phyloP scores from a whole-genome alignment of 2,329 filamentous ascomycete genomes.

The Helotiales sp. region DNA sequence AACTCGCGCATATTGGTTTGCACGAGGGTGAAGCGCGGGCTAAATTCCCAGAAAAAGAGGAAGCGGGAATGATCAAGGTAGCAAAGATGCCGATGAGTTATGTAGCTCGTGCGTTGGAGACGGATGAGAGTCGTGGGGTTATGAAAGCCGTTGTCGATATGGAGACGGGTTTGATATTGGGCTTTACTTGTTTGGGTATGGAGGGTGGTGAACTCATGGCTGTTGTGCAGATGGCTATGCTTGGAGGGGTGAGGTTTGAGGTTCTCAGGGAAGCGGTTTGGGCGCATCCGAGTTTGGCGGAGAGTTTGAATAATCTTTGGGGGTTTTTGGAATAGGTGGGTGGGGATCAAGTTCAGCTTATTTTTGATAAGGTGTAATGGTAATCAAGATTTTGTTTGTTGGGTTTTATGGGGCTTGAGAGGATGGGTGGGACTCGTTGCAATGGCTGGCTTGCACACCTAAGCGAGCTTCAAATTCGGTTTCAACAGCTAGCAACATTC shows the following conservation, averaged over 20 bases:
- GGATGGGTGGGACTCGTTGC: no score
- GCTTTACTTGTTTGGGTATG: constrained; percentile 56
- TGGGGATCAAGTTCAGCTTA: no score
- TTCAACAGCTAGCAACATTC: no score
- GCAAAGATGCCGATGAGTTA: constrained; percentile 58
- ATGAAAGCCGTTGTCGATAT: constrained; percentile 58
- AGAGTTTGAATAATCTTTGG: constrained; percentile 58
- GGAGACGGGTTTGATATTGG: constrained; percentile 54
- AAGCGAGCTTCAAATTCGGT: no score
- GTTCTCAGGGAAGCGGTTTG: constrained; percentile 53
- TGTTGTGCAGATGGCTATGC: constrained; percentile 58
- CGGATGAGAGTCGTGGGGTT: constrained; percentile 55
- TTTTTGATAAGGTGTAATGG: no score
- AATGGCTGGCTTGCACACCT: no score
- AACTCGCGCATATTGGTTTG: constrained; percentile 57
- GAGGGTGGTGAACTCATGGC: constrained; percentile 60
- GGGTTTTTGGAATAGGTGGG: constrained; percentile 46
- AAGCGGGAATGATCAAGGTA: constrained; percentile 45
- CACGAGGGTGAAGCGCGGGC: constrained; percentile 48
- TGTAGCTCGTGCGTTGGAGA: constrained; percentile 57
- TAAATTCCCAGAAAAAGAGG: constrained; percentile 38
- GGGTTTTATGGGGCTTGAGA: no score
- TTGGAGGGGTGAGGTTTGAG: constrained; percentile 52
- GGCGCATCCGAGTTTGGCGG: constrained; percentile 56
- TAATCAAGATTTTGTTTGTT: no score